Evolutionary conservation across 192 early-diverging fungal species (phyloP).

Genomic region (Entomortierella parvispora): DNA sequence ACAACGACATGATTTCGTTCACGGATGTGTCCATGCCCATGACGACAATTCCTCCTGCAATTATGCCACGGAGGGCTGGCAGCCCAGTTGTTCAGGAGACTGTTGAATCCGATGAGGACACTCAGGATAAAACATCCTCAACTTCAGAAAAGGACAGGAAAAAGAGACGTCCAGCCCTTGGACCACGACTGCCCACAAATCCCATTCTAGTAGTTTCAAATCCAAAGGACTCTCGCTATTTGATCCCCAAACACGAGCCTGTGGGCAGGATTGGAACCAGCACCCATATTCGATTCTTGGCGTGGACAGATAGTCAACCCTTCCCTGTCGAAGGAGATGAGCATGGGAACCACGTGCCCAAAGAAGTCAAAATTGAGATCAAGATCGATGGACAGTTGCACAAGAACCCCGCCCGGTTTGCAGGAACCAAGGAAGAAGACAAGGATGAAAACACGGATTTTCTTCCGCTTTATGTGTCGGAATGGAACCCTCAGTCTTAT

Average conservation of each 20-base stretch:
- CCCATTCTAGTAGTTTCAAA: slow-evolving; percentile 89
- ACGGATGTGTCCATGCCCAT: slow-evolving; percentile 76
- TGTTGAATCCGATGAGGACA: not conserved
- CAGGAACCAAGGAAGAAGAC: slow-evolving; percentile 53
- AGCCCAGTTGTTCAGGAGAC: slow-evolving; percentile 1
- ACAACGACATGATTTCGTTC: slow-evolving; percentile 88
- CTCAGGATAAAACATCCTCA: not conserved
- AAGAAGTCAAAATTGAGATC: slow-evolving; percentile 55
- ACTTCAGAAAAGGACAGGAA: not conserved
- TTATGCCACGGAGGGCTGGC: slow-evolving; percentile 19
- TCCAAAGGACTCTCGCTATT: slow-evolving; percentile 86
- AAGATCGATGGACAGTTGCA: slow-evolving; percentile 63
- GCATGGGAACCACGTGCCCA: slow-evolving; percentile 11
- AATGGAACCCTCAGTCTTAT: slow-evolving; percentile 78
- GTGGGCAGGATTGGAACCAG: slow-evolving; percentile 66
- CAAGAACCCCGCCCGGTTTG: slow-evolving; percentile 56
- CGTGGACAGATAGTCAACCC: slow-evolving; percentile 66
- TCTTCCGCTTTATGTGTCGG: slow-evolving; percentile 77
- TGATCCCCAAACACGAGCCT: slow-evolving; percentile 79
- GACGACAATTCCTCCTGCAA: slow-evolving; percentile 63
- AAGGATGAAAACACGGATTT: slow-evolving; percentile 41
- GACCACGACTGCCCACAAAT: slow-evolving; percentile 55
- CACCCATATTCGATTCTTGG: slow-evolving; percentile 79
- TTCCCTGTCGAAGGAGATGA: slow-evolving; percentile 22
- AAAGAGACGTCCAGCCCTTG: slow-evolving; percentile 37